Percentiles rank a stretch among this genome's conserved stretches.
Evolutionary conservation across 2,329 filamentous ascomycete genomes (phyloP).

Genomic region (Diatrype stigma): DNA sequence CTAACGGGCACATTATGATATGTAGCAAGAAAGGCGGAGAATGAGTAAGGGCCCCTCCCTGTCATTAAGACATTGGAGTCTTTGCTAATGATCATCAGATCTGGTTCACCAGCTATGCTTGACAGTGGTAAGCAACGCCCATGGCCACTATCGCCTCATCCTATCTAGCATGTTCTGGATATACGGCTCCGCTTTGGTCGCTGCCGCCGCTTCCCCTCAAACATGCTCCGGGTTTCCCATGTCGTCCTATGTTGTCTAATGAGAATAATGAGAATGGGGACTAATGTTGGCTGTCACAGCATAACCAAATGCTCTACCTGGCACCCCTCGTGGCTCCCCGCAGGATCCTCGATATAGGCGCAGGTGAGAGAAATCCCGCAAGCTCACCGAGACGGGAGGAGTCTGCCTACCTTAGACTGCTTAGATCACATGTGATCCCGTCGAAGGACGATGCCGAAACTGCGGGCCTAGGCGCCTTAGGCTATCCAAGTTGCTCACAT

Average conservation of each 20-base stretch:
- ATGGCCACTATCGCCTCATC: neutral
- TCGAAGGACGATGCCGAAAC: too few relatives aligned
- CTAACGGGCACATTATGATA: neutral
- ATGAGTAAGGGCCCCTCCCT: neutral
- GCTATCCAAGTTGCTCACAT: too few relatives aligned
- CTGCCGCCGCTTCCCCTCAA: neutral
- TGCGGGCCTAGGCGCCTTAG: too few relatives aligned
- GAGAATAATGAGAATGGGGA: constrained; percentile 11
- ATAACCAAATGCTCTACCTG: constrained; percentile 24
- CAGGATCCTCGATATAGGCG: constrained; percentile 25
- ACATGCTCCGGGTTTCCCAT: neutral
- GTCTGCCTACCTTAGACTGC: neutral
- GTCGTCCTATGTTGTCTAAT: neutral
- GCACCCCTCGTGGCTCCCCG: constrained; percentile 21
- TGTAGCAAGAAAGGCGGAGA: neutral
- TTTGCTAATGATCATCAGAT: neutral
- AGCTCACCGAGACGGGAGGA: neutral
- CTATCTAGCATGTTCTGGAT: neutral
- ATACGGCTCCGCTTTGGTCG: too few relatives aligned
- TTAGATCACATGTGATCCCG: too few relatives aligned
- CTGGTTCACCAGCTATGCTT: neutral
- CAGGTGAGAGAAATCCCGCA: constrained; percentile 8
- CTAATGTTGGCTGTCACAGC: constrained; percentile 20
- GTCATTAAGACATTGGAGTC: neutral
- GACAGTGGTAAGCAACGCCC: neutral